These are phyloP conservation scores for Thraustochytrium striatum DNA, from an alignment of 352 stramenopile genomes.

Conservation along the genomic window DNA sequence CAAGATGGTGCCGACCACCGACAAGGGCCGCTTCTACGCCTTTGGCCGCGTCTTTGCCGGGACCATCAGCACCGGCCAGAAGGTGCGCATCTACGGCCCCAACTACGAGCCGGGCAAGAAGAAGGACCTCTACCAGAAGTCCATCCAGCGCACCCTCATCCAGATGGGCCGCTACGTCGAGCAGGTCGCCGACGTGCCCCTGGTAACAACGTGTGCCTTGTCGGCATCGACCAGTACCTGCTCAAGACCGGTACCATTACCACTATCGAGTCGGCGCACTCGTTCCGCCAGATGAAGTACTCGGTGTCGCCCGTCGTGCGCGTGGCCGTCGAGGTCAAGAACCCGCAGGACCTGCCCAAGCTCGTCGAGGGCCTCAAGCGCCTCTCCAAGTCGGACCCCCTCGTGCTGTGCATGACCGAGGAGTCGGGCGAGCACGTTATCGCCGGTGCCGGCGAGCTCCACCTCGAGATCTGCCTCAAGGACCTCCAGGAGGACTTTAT, in stretches of 20 bases:
- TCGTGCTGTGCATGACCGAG: constrained; percentile 99
- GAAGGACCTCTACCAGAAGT: constrained; percentile 99
- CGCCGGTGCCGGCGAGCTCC: constrained; percentile 95
- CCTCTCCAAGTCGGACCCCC: constrained; percentile 98
- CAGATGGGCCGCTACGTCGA: constrained; percentile 99
- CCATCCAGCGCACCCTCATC: constrained; percentile 99
- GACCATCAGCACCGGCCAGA: constrained; percentile 97
- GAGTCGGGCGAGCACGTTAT: constrained; percentile 99
- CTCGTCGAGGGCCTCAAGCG: constrained; percentile 99
- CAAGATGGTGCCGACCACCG: constrained; percentile 98
- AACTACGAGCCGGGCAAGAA: constrained; percentile 99
- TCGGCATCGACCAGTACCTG: constrained; percentile 99
- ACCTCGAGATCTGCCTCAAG: constrained; percentile 99
- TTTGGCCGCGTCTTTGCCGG: constrained; percentile 99
- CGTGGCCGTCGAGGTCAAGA: constrained; percentile 98
- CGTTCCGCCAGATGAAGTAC: constrained; percentile 99
- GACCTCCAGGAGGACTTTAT: constrained; percentile 99
- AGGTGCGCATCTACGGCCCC: constrained; percentile 97
- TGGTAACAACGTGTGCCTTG: constrained; percentile 98
- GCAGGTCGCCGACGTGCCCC: constrained; percentile 95
- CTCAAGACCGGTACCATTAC: constrained; percentile 99
- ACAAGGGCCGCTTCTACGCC: constrained; percentile 98
- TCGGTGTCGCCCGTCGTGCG: constrained; percentile 98
- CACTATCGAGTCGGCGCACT: constrained; percentile 93
- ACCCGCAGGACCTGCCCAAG: constrained; percentile 96